Base-by-base conservation (phyloP, 768 basidiomycete species). In the Lactarius deliciosus region DNA sequence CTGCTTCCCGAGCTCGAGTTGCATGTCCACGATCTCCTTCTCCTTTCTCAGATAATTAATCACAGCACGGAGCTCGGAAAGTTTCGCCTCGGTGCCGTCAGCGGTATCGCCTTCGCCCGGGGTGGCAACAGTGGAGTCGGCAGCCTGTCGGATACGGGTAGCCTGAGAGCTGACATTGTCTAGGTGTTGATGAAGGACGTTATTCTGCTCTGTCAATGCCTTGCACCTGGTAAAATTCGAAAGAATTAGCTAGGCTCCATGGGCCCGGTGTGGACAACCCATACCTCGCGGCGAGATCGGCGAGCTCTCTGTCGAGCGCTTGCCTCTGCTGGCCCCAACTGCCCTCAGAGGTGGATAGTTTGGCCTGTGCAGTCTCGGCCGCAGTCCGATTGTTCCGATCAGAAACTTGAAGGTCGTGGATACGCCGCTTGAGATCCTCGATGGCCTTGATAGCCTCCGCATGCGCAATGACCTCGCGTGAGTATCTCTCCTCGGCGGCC, bases 1-100 rank as follows among this genome's bases (percentile, higher is more conserved):
- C 71, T 87, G 85, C 73, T 84, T 89, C 80, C 87, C 83, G 57
- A 95, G 84, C 72, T 94, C 91, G 30, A 93, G 81, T 69, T 94
- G 92, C 38, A 94, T 83, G 70, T 96, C 93, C 55, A 92, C 89
- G 61, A 96, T 93, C 74, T 95, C 92, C 77, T 96, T 94, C 81
- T 95, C 94, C 73, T 90, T 92, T 50, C 94, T 84, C 40, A 96
- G 79, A 76, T 91, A 95, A 2, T 87, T 82, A 53, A 94, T 87
- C 32, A 94, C 88, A 20, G 89, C 84, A 34, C 90, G 88, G 25
- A 94, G 77, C 69, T 93, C 91, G 0, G 88, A 80, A 11, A 91
- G 69, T 73, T 91, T 89, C 2, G 81, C 80, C 68, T 91, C 89
- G 3, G 78, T 72, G 66, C 87, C 86, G 20, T 81, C 85, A 10